These are phyloP conservation scores for Mesotaenium endlicherianum DNA, from an alignment of 139 green algal genomes.

Conservation along the genomic window DNA sequence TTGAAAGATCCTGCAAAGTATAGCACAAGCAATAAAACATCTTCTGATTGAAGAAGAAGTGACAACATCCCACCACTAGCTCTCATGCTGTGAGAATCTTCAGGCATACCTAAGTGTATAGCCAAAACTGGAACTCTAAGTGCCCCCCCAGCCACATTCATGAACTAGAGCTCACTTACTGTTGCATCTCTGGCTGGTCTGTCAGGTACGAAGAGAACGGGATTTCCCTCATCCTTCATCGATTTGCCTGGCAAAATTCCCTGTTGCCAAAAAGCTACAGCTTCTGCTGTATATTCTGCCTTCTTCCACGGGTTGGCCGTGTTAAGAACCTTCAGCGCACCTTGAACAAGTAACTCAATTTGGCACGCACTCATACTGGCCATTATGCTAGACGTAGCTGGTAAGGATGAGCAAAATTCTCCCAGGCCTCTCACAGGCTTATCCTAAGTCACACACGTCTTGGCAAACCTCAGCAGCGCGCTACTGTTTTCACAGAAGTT, in stretches of 20 bases:
- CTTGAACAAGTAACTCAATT: constrained; percentile 5
- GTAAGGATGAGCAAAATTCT: too few relatives aligned
- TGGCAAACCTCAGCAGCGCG: too few relatives aligned
- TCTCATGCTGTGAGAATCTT: neutral
- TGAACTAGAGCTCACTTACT: neutral
- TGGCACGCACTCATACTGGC: too few relatives aligned
- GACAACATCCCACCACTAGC: neutral
- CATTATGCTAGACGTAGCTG: too few relatives aligned
- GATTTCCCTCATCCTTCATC: constrained; percentile 4
- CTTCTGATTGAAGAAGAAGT: neutral
- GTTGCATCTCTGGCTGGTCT: constrained; percentile 3
- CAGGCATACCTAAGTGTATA: neutral
- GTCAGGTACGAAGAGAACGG: neutral
- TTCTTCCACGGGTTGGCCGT: constrained; percentile 30
- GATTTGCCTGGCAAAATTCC: neutral
- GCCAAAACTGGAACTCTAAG: neutral
- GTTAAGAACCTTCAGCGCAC: constrained; percentile 27
- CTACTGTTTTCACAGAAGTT: too few relatives aligned
- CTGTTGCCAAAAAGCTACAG: constrained; percentile 12
- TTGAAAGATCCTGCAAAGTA: neutral
- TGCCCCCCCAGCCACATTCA: neutral
- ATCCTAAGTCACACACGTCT: too few relatives aligned
- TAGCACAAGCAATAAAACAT: neutral
- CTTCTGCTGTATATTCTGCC: neutral
- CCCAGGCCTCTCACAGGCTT: too few relatives aligned